These are phyloP conservation scores for Peronosclerospora sorghi DNA, from an alignment of 352 stramenopile species.

Conservation along the genomic window DNA sequence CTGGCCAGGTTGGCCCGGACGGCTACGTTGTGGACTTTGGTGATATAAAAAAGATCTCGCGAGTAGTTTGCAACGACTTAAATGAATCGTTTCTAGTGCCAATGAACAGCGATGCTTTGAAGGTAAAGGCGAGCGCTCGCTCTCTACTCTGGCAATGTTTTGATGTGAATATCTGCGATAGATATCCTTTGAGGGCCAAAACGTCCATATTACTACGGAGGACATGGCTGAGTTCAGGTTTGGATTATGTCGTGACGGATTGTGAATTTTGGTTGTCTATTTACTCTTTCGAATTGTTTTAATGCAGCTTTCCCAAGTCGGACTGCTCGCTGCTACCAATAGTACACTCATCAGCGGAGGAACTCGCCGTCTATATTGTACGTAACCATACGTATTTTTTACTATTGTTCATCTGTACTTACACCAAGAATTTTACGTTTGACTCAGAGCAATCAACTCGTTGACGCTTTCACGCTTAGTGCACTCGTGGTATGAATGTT, in stretches of 20 bases:
- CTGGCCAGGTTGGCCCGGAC: slow-evolving; percentile 78
- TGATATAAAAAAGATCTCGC: slow-evolving; percentile 93
- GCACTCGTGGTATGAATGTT: slow-evolving; percentile 41
- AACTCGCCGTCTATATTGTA: slow-evolving; percentile 93
- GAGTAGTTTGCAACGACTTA: slow-evolving; percentile 91
- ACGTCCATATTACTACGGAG: slow-evolving; percentile 88
- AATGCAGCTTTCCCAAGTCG: slow-evolving; percentile 80
- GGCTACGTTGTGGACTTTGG: slow-evolving; percentile 98
- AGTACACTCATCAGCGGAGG: slow-evolving; percentile 94
- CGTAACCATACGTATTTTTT: slow-evolving; percentile 8
- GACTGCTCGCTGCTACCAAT: slow-evolving; percentile 95
- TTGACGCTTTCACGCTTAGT: slow-evolving; percentile 75
- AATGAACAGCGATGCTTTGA: slow-evolving; percentile 89
- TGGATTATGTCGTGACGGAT: background rate
- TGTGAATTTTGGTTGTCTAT: background rate
- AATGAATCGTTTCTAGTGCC: slow-evolving; percentile 97
- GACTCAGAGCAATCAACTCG: slow-evolving; percentile 76
- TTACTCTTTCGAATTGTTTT: background rate
- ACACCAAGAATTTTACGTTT: too few relatives aligned
- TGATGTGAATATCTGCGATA: slow-evolving; percentile 11
- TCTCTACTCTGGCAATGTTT: background rate
- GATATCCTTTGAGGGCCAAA: slow-evolving; percentile 79
- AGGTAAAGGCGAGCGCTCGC: slow-evolving; percentile 21
- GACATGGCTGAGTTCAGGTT: slow-evolving; percentile 90
- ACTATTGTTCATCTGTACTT: too few relatives aligned